Percentiles rank a stretch among this genome's conserved stretches.
Conservation (phyloP, 768 basidiomycete species). For the Fomitopsis serialis region DNA sequence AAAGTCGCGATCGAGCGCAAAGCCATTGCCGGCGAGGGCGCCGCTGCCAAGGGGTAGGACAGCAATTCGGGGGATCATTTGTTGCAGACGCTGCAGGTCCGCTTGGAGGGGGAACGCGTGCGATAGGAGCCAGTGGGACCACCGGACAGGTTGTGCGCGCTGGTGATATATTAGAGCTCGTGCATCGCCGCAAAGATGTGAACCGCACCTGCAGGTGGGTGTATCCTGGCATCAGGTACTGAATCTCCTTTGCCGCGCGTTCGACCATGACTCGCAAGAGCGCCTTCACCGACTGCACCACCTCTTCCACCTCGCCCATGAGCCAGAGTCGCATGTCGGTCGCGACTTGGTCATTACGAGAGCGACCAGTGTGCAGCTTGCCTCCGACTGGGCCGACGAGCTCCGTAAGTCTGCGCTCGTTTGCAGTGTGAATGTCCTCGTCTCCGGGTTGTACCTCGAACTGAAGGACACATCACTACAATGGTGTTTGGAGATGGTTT, state of each 20-base stretch:
- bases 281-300: constrained; percentile 65
- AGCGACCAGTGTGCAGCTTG: constrained; percentile 95
- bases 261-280: constrained; percentile 87
- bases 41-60: constrained; percentile 92
- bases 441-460: constrained; percentile 82
- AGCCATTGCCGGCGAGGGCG: constrained; percentile 95
- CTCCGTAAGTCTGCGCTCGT: constrained; percentile 91
- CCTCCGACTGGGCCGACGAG: constrained; percentile 90
- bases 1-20: constrained; percentile 89
- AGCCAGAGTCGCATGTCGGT: constrained; percentile 99
- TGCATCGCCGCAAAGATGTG: background rate
- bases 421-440: constrained; percentile 98
- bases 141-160: constrained; percentile 97
- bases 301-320: constrained; percentile 63
- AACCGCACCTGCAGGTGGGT: constrained; percentile 89
- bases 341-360: constrained; percentile 96
- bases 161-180: constrained; percentile 25
- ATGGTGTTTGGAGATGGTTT: too few relatives aligned
- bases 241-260: constrained; percentile 90
- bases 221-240: constrained; percentile 90
- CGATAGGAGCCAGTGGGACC: constrained; percentile 95
- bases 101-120: constrained; percentile 91
- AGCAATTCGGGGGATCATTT: constrained; percentile 86
- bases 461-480: constrained; percentile 30
- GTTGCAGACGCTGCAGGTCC: constrained; percentile 80